phyloP scores from a whole-genome alignment of 164 flowering plant genomes.

The Berberis vulgaris region DNA sequence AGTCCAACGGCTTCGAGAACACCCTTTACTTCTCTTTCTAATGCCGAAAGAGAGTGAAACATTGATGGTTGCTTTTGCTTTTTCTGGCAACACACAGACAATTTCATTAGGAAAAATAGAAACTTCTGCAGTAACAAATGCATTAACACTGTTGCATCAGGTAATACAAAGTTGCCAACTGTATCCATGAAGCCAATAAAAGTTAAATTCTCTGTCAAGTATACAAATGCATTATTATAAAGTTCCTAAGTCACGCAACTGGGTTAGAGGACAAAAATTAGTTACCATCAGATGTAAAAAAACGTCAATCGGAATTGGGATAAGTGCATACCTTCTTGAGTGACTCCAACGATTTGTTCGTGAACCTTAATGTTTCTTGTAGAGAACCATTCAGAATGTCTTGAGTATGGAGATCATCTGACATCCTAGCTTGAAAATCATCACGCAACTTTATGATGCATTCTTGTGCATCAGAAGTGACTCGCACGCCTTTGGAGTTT shows the following conservation, averaged over 20 bases:
- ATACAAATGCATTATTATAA: no score
- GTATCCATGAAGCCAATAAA: no score
- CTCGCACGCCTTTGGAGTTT: conserved; percentile 20
- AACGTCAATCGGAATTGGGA: background rate
- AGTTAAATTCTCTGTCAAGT: no score
- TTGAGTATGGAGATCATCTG: conserved; percentile 72
- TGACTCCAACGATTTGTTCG: conserved; percentile 38
- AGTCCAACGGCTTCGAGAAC: conserved; percentile 57
- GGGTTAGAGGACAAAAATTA: background rate
- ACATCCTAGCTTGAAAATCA: conserved; percentile 56
- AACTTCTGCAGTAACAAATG: background rate
- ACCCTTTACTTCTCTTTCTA: conserved; percentile 45
- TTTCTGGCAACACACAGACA: conserved; percentile 28
- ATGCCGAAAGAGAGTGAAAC: conserved; percentile 43
- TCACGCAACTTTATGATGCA: conserved; percentile 43
- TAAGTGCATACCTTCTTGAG: conserved; percentile 42
- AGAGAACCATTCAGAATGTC: conserved; percentile 46
- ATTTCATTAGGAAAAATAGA: background rate
- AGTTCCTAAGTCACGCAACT: background rate
- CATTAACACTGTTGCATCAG: background rate
- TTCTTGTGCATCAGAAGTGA: conserved; percentile 40
- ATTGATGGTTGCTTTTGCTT: conserved; percentile 42
- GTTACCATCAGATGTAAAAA: background rate
- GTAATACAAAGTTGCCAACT: no score
- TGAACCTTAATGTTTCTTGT: conserved; percentile 49